These are phyloP conservation scores for Mucor ambiguus DNA, from an alignment of 371 early-diverging fungal genomes.

Conservation along the genomic window DNA sequence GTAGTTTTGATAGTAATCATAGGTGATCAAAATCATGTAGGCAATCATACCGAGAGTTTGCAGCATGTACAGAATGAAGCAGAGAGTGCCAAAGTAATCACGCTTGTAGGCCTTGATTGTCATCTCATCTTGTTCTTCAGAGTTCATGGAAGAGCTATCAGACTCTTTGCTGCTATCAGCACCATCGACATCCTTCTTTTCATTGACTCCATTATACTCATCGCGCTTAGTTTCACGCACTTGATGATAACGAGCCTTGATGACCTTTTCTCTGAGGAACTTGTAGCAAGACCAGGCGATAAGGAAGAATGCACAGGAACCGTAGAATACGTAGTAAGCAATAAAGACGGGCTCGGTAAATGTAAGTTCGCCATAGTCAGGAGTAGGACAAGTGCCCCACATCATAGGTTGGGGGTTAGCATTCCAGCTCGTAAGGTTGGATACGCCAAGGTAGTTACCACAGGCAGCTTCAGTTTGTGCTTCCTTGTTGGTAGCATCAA, in stretches of 20 bases:
- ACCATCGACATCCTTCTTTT: slow-evolving; percentile 1
- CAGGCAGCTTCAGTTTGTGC: slow-evolving; percentile 48
- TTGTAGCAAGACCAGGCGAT: slow-evolving; percentile 64
- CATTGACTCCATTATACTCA: background rate
- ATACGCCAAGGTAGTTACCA: slow-evolving; percentile 31
- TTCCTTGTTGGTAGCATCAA: slow-evolving; percentile 44
- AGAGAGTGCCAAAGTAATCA: slow-evolving; percentile 33
- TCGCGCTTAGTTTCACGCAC: slow-evolving; percentile 14
- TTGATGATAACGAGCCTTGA: slow-evolving; percentile 13
- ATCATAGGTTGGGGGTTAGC: slow-evolving; percentile 31
- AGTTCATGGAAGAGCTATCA: slow-evolving; percentile 2
- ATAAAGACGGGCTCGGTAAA: slow-evolving; percentile 47
- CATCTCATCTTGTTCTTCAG: slow-evolving; percentile 33
- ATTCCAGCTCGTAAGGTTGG: slow-evolving; percentile 41
- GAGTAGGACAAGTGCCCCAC: slow-evolving; percentile 61
- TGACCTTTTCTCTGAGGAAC: slow-evolving; percentile 34
- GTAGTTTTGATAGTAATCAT: slow-evolving; percentile 46
- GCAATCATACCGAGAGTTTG: slow-evolving; percentile 44
- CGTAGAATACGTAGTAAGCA: slow-evolving; percentile 55
- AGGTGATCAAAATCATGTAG: slow-evolving; percentile 38
- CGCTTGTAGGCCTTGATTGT: slow-evolving; percentile 44
- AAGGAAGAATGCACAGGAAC: slow-evolving; percentile 60
- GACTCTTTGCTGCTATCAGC: background rate
- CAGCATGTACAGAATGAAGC: slow-evolving; percentile 26
- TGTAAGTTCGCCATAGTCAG: slow-evolving; percentile 46